phyloP scores from a whole-genome alignment of 2,329 filamentous ascomycete genomes.

The Acarospora socialis region DNA sequence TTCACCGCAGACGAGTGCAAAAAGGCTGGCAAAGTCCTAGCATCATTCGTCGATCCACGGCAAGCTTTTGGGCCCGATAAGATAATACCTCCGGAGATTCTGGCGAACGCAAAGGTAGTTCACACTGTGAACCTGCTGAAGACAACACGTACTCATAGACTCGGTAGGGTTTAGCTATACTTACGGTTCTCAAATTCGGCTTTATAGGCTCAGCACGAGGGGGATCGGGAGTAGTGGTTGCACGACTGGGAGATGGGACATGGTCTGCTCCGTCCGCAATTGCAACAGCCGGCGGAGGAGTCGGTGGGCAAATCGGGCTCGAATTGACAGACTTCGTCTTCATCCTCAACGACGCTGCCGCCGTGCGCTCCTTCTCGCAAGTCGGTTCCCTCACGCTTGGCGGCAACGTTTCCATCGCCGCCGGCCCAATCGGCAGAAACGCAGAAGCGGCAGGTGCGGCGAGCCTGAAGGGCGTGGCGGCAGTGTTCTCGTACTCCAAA shows the following conservation, averaged over 20 bases:
- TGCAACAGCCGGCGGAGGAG: constrained; percentile 33
- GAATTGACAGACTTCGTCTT: constrained; percentile 66
- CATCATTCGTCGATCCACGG: constrained; percentile 84
- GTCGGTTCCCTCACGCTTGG: constrained; percentile 82
- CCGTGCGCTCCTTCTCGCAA: constrained; percentile 89
- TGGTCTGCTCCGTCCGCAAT: constrained; percentile 38
- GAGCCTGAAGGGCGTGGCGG: constrained; percentile 74
- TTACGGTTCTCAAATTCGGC: constrained; percentile 36
- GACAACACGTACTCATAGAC: constrained; percentile 1
- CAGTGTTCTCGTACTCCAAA: constrained; percentile 93
- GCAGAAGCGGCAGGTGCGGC: constrained; percentile 92
- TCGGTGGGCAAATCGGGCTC: constrained; percentile 37
- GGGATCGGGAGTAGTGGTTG: constrained; percentile 35
- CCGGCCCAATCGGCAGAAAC: constrained; percentile 84
- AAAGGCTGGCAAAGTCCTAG: constrained; percentile 82
- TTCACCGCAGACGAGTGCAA: constrained; percentile 66
- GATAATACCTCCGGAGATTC: constrained; percentile 80
- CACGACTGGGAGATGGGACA: constrained; percentile 32
- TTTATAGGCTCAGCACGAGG: constrained; percentile 37
- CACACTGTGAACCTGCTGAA: constrained; percentile 1
- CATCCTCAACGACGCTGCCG: constrained; percentile 81
- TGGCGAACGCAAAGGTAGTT: constrained; percentile 75
- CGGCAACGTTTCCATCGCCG: constrained; percentile 91
- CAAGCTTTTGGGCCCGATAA: constrained; percentile 94
- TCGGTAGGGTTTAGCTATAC: constrained; percentile 32